Evolutionary conservation across 805 yeast genomes (phyloP).

Genomic region (Candida gorgasii): DNA sequence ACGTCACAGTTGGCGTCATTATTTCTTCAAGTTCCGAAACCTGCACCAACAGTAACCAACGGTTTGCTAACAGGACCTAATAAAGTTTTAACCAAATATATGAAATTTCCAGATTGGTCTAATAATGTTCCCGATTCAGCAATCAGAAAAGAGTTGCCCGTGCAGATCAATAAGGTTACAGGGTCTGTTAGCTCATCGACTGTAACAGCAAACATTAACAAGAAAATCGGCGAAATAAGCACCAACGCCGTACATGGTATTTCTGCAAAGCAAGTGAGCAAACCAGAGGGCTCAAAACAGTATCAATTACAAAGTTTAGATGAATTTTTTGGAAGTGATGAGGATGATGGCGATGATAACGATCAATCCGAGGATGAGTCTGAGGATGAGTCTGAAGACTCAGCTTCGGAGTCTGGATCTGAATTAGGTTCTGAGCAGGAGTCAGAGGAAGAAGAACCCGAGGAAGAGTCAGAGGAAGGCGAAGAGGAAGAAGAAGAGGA

Average conservation of each 20-base stretch:
- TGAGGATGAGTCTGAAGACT: constrained; percentile 15
- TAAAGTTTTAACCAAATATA: constrained; percentile 20
- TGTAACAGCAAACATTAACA: constrained; percentile 17
- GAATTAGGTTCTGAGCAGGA: constrained; percentile 6
- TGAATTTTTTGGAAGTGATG: constrained; percentile 65
- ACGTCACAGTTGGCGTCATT: constrained; percentile 64
- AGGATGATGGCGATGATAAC: no score
- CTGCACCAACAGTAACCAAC: constrained; percentile 49
- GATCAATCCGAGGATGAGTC: no score
- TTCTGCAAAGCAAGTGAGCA: constrained; percentile 22
- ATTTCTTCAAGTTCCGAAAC: constrained; percentile 76
- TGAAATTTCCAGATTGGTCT: constrained; percentile 49
- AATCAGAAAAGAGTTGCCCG: constrained; percentile 30
- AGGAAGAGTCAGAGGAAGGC: constrained; percentile 14
- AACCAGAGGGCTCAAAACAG: constrained; percentile 15
- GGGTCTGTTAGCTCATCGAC: constrained; percentile 16
- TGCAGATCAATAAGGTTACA: constrained; percentile 18
- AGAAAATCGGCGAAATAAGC: constrained; percentile 22
- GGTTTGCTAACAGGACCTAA: constrained; percentile 5
- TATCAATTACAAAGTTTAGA: constrained; percentile 78
- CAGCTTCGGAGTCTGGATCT: no score
- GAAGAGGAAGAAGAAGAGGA: constrained; percentile 3
- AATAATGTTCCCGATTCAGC: constrained; percentile 30
- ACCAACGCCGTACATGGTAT: constrained; percentile 22
- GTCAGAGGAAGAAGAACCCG: constrained; percentile 15